Evolutionary conservation across 768 basidiomycete species (phyloP), one percentile per base, ranked within the genome.

Genomic region (Xerocomus potaroensis): DNA sequence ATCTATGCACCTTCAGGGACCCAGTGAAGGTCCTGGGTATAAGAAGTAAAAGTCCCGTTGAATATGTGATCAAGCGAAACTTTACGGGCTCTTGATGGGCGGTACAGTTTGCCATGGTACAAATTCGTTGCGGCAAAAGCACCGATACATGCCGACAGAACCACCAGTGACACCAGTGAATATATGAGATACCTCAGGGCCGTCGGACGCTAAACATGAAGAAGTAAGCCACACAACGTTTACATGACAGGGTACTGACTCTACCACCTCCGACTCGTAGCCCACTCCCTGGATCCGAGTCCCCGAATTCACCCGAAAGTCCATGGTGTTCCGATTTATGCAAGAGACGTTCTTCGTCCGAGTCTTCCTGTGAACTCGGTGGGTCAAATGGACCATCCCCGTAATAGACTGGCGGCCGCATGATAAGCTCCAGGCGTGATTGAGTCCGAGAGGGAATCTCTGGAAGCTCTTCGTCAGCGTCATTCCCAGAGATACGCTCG

Each of bases 21-120:
- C 96, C 96, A 99, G 35, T 81, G 73, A 27, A 99, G 63, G 18
- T 57, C 56, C 39, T 73, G 72, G 2, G 61, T 56, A 3, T 74
- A 60, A 2, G 73, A 66, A 14, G 27, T 50, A 60, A 97, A 98
- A 2, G 94, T 97, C 4, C 91, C 91, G 61, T 96, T 95, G 71
- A 91, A 92, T 41, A 96, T 66, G 62, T 93, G 86, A 60, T 97
- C 91, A 76, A 98, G 81, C 4, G 84, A 85, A 24, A 97, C 73
- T 54, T 79, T 87, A 48, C 72, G 72, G 29, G 64, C 73, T 2
- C 89, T 87, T 22, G 73, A 72, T 5, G 72, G 57, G 57, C 67
- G 71, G 63, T 76, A 76, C 8, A 75, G 58, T 45, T 74, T 68
- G 16, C 83, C 79, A 21, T 74, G 73, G 69, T 91, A 96, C 12